Evolutionary conservation across 768 basidiomycete species (phyloP).

Genomic region (Xanthoconium stramineum): DNA sequence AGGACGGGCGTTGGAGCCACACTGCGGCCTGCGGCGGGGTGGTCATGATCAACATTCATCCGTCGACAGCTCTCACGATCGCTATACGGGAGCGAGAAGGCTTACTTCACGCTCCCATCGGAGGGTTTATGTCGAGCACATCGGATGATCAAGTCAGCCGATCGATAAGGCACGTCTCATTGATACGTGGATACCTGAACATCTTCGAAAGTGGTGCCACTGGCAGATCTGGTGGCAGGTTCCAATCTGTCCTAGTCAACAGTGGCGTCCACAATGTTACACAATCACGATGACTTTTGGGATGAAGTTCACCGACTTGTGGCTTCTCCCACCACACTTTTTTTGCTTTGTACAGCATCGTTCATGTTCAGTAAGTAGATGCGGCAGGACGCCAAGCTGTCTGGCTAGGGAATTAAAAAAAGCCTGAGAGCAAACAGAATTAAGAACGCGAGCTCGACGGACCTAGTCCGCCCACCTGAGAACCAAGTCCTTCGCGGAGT

Average conservation of each 20-base stretch:
- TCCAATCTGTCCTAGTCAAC: too few species aligned
- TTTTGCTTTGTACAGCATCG: background rate
- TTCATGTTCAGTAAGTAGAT: background rate
- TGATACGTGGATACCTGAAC: background rate
- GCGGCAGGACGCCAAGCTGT: background rate
- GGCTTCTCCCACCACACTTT: background rate
- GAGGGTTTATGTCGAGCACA: conserved; percentile 4
- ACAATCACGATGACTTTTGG: background rate
- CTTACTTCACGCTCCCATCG: background rate
- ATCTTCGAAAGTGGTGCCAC: too few species aligned
- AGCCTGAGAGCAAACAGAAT: background rate
- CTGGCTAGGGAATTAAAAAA: background rate
- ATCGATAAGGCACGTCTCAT: conserved; percentile 6
- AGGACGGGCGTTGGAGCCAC: background rate
- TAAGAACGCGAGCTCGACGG: conserved; percentile 3
- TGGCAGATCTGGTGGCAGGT: too few species aligned
- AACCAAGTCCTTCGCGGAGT: background rate
- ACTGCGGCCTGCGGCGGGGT: background rate
- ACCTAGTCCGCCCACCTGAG: background rate
- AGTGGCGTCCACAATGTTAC: too few species aligned
- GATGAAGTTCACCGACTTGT: background rate
- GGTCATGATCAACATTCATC: background rate
- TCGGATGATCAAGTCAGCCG: conserved; percentile 13
- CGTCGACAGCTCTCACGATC: background rate
- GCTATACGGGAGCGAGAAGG: background rate